Base-by-base conservation (phyloP, 345 rosid genomes). In the Syzygium grande region DNA sequence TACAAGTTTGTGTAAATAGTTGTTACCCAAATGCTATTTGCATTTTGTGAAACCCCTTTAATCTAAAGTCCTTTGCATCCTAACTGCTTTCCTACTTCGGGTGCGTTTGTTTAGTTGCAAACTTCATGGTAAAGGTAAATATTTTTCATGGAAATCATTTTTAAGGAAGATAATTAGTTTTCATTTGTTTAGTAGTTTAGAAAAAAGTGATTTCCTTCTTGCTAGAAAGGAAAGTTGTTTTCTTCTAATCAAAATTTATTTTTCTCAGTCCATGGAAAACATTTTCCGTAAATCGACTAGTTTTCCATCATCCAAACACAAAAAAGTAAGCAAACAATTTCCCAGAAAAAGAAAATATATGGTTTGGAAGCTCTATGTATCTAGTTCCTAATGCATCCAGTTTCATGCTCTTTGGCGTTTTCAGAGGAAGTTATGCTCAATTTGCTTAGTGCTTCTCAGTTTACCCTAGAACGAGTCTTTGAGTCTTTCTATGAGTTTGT, bases 291-390 rank as follows among this genome's bases (percentile, higher is more conserved):
- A 22, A 30, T 2, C 0, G 12, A 30, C 30, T 8, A 30, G 38
- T 65, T 65, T 65, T 65, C 5, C 0, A 0, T 30, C 38, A 16
- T 65, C 78, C 78, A 65, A 65, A 65, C 4, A 65, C 6, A 0
- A 0, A 0, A 65, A 65, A 30, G 11, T 16, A 0, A 9, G 21
- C 16, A 65, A 30, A 0, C 5, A 2, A 16, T 30, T 65, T 65
- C 2, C 3, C 10, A 0, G 10, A 17, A 30, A 30, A 9, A 16
- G 9, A 8, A 30, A 65, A 65, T 65, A 22, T 30, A 30, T 65
- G 22, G 16, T 30, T 65, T 30, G 78, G 46, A 43, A 43, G 30
- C 73, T 54, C 56, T 6, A 63, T 15, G 4, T 61, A 8, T n/a
- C 73, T 29, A 3, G 73, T 61, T n/a, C 19, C 73, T n/a, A 14